These are phyloP conservation scores for Colletotrichum theobromicola DNA, from an alignment of 2,329 filamentous ascomycete genomes.

Conservation along the genomic window DNA sequence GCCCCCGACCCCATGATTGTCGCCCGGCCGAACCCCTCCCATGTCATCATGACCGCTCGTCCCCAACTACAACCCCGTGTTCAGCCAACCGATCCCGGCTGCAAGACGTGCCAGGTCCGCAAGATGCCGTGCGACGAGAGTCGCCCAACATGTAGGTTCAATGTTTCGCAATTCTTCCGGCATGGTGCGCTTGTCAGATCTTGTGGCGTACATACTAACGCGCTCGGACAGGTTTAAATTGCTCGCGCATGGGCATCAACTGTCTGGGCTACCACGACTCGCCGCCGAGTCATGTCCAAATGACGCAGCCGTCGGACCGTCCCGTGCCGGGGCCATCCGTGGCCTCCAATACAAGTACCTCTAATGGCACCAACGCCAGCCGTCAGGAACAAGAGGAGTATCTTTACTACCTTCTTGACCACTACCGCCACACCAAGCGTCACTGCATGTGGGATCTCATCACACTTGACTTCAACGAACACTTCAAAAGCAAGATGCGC, in stretches of 20 bases:
- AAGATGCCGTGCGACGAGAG: slow-evolving; percentile 21
- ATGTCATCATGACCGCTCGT: slow-evolving; percentile 18
- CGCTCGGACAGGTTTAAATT: slow-evolving; percentile 11
- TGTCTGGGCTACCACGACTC: slow-evolving; percentile 14
- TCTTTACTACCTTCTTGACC: slow-evolving; percentile 17
- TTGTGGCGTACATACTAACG: neutral
- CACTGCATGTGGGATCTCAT: slow-evolving; percentile 22
- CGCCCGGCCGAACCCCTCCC: slow-evolving; percentile 15
- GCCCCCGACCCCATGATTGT: slow-evolving; percentile 1
- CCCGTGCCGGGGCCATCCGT: slow-evolving; percentile 2
- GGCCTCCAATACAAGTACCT: neutral
- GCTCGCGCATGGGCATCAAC: slow-evolving; percentile 20
- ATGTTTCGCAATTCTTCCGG: neutral
- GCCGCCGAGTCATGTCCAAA: slow-evolving; percentile 18
- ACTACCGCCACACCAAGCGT: slow-evolving; percentile 19
- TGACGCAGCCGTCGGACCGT: slow-evolving; percentile 5
- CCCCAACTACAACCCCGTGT: slow-evolving; percentile 7
- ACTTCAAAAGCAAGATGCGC: slow-evolving; percentile 18
- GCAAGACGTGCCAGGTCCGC: slow-evolving; percentile 19
- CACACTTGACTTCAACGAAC: slow-evolving; percentile 19
- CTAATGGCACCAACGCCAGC: slow-evolving; percentile 3
- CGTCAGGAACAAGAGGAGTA: slow-evolving; percentile 20
- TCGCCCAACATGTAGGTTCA: slow-evolving; percentile 13
- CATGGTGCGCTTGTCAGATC: neutral
- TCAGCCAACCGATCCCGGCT: slow-evolving; percentile 11